Percentiles rank a stretch among this genome's conserved stretches.
Conservation (phyloP, 495 filamentous ascomycete species). For the Extremus antarcticus region DNA sequence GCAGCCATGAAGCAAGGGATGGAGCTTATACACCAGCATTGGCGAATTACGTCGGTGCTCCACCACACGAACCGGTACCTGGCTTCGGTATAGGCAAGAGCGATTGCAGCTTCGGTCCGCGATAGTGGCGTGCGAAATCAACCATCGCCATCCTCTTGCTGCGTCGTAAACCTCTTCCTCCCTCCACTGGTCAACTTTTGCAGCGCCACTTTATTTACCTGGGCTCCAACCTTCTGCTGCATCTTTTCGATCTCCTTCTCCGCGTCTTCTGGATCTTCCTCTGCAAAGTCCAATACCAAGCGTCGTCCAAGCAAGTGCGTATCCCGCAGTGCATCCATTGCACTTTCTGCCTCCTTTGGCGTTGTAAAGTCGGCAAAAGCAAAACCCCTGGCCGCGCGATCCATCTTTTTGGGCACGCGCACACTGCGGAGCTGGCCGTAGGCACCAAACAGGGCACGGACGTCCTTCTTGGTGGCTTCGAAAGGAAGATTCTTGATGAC, state of each 20-base stretch:
- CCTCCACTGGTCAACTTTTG: conserved; percentile 72
- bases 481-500: conserved; percentile 98
- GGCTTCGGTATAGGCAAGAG: background rate
- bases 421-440: conserved; percentile 90
- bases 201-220: conserved; percentile 77
- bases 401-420: conserved; percentile 89
- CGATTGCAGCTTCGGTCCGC: too few relatives aligned
- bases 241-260: conserved; percentile 94
- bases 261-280: conserved; percentile 72
- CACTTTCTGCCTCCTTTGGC: conserved; percentile 83
- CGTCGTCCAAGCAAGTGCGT: conserved; percentile 86
- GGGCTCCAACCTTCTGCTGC: conserved; percentile 83
- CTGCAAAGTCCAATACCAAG: conserved; percentile 82
- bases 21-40: background rate
- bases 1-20: background rate
- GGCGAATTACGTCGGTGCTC: background rate
- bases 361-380: conserved; percentile 96
- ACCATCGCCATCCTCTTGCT: conserved; percentile 47
- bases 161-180: conserved; percentile 81
- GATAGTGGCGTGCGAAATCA: too few relatives aligned
- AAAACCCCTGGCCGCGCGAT: conserved; percentile 76
- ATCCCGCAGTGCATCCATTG: conserved; percentile 77
- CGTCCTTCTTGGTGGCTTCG: conserved; percentile 84
- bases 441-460: conserved; percentile 68
- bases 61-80: background rate